A percentile compares a stretch with the other conserved stretches of the same genome.
Conservation (phyloP, 169 alveolate species). For the Besnoitia besnoiti region DNA sequence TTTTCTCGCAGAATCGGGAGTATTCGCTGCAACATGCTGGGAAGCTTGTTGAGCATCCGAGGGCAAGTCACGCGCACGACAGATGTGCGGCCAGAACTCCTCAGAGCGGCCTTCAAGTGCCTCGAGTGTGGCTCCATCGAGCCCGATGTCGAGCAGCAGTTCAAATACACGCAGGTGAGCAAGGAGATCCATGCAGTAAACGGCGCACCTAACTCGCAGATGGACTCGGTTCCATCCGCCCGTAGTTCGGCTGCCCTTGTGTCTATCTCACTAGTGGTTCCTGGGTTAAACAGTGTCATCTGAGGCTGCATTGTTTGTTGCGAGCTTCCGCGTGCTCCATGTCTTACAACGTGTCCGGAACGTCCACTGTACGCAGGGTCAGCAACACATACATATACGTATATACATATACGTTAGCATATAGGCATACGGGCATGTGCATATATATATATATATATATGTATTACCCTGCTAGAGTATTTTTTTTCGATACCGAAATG, state of each 20-base stretch:
- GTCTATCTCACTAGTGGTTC: too few species aligned
- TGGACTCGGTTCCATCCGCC: too few species aligned
- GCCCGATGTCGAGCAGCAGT: conserved; percentile 92
- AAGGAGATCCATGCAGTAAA: background rate
- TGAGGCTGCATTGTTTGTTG: too few species aligned
- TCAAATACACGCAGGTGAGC: conserved; percentile 86
- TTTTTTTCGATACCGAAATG: background rate
- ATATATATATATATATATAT: background rate
- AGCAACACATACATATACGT: too few species aligned
- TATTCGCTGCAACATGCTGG: conserved; percentile 88
- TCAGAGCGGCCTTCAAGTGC: conserved; percentile 92
- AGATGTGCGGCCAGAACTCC: conserved; percentile 96
- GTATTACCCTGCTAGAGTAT: background rate
- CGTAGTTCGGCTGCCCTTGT: too few species aligned
- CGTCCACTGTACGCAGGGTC: too few species aligned
- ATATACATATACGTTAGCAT: background rate
- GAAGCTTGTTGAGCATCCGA: conserved; percentile 90
- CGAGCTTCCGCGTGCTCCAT: too few species aligned
- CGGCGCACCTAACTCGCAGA: too few species aligned
- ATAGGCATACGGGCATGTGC: background rate
- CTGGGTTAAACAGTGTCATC: too few species aligned
- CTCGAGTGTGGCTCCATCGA: conserved; percentile 90
- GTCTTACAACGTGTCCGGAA: too few species aligned
- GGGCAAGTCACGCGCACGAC: conserved; percentile 98
- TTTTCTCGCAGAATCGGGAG: conserved; percentile 72